These are phyloP conservation scores for Gymnopus androsaceus DNA, from an alignment of 1,284 basidiomycete species.

Conservation along the genomic window DNA sequence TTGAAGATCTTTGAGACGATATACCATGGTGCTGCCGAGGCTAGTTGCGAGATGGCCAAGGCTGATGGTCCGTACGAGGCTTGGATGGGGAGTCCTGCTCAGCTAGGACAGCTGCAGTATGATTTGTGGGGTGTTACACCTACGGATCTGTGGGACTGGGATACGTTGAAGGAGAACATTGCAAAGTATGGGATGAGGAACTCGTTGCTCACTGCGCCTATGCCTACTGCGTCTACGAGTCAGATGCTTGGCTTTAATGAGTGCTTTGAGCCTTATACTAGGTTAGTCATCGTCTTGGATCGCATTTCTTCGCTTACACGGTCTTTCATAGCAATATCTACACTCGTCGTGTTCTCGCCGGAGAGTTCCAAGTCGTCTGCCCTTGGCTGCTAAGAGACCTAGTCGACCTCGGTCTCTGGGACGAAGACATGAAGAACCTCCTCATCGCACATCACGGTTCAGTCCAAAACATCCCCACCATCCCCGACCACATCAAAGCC, in stretches of 20 bases:
- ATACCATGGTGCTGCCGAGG: conserved; percentile 94
- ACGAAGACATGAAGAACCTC: conserved; percentile 99
- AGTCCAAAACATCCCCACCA: conserved; percentile 85
- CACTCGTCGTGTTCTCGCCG: conserved; percentile 97
- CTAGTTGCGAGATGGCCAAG: conserved; percentile 88
- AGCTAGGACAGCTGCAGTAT: conserved; percentile 88
- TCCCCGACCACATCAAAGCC: conserved; percentile 90
- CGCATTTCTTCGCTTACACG: background rate
- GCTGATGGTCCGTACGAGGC: conserved; percentile 88
- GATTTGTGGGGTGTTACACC: conserved; percentile 96
- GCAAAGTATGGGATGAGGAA: conserved; percentile 88
- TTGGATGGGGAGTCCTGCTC: conserved; percentile 90
- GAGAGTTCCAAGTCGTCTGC: conserved; percentile 99
- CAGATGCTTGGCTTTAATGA: conserved; percentile 99
- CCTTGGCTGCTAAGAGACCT: conserved; percentile 98
- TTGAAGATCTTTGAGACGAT: conserved; percentile 99
- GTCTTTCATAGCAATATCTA: conserved; percentile 83
- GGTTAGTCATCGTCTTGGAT: conserved; percentile 42
- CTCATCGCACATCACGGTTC: conserved; percentile 98
- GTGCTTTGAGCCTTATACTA: conserved; percentile 97
- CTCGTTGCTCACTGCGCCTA: conserved; percentile 93
- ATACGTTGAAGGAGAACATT: conserved; percentile 85
- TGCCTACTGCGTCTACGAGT: conserved; percentile 98
- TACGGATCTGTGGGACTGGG: conserved; percentile 96
- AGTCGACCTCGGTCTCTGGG: conserved; percentile 94